Evolutionary conservation across 1,284 basidiomycete genomes (phyloP).

Genomic region (Waitea zeae): DNA sequence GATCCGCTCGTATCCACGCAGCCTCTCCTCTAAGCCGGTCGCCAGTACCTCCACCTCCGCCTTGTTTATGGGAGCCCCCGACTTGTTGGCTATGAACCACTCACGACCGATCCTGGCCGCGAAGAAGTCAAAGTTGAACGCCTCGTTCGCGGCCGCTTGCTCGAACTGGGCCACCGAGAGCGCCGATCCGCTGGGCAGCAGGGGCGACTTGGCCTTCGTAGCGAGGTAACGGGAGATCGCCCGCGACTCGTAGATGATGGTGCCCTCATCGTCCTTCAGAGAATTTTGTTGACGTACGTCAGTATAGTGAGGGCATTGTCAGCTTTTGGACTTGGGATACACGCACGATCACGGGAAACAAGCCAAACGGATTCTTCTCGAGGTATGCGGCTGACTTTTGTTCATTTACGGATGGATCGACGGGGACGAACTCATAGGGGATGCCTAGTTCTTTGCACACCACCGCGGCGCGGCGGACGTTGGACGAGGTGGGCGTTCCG

Average conservation of each 20-base stretch:
- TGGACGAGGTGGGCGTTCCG: slow-evolving; percentile 9
- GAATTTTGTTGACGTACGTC: no score
- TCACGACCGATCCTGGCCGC: slow-evolving; percentile 16
- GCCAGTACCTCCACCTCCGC: slow-evolving; percentile 14
- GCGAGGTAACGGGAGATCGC: slow-evolving; percentile 27
- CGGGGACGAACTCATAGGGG: slow-evolving; percentile 8
- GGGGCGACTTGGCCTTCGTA: slow-evolving; percentile 11
- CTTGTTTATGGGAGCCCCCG: slow-evolving; percentile 13
- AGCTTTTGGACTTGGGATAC: neutral
- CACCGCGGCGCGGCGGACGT: slow-evolving; percentile 11
- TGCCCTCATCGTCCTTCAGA: slow-evolving; percentile 20
- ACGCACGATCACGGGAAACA: slow-evolving; percentile 10
- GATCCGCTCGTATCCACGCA: slow-evolving; percentile 32
- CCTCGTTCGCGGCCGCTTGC: slow-evolving; percentile 23
- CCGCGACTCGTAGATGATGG: slow-evolving; percentile 27
- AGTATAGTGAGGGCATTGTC: neutral
- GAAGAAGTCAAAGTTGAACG: slow-evolving; percentile 19
- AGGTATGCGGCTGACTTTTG: slow-evolving; percentile 9
- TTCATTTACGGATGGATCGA: slow-evolving; percentile 9
- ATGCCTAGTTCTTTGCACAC: slow-evolving; percentile 10
- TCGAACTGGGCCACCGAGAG: slow-evolving; percentile 19
- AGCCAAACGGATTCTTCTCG: slow-evolving; percentile 12
- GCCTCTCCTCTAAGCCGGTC: slow-evolving; percentile 16
- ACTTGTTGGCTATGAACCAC: slow-evolving; percentile 2
- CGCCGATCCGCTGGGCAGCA: neutral